Percentiles rank a stretch among this genome's conserved stretches.
phyloP scores from a whole-genome alignment of 352 stramenopile genomes.

The Phytopythium cucurbitacearum region DNA sequence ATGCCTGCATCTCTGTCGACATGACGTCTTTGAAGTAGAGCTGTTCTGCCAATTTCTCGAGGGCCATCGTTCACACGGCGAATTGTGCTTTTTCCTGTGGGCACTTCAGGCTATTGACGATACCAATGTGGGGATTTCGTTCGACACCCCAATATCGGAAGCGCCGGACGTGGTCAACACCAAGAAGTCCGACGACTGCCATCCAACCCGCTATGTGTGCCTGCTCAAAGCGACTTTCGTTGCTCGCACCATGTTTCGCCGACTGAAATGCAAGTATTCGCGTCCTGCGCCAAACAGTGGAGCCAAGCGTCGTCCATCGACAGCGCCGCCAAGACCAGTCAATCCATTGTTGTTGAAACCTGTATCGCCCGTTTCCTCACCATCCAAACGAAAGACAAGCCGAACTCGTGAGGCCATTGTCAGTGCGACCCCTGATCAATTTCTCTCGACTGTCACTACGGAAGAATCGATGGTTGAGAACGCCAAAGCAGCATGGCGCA shows the following conservation, averaged over 20 bases:
- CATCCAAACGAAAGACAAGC: slow-evolving; percentile 29
- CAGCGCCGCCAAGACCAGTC: not conserved
- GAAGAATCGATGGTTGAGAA: slow-evolving; percentile 1
- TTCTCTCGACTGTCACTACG: not conserved
- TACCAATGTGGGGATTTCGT: slow-evolving; percentile 41
- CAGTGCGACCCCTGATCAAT: not conserved
- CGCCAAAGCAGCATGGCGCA: slow-evolving; percentile 14
- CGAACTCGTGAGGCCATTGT: slow-evolving; percentile 12
- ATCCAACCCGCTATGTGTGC: slow-evolving; percentile 28
- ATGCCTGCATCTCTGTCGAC: slow-evolving; percentile 24
- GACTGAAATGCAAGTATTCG: slow-evolving; percentile 32
- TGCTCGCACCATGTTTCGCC: slow-evolving; percentile 38
- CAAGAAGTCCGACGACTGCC: not conserved
- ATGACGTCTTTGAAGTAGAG: slow-evolving; percentile 26
- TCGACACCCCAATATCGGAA: slow-evolving; percentile 18
- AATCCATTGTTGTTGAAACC: not conserved
- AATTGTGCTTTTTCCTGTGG: slow-evolving; percentile 56
- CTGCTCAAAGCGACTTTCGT: slow-evolving; percentile 51
- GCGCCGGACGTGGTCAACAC: not conserved
- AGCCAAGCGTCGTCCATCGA: slow-evolving; percentile 10
- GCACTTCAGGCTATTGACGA: slow-evolving; percentile 43
- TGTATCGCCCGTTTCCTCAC: not conserved
- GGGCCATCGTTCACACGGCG: slow-evolving; percentile 20
- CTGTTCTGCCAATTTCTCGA: slow-evolving; percentile 66
- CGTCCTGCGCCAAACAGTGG: slow-evolving; percentile 12